These are phyloP conservation scores for Ceratopteris richardii DNA, from an alignment of 75 land plant species.

Conservation along the genomic window DNA sequence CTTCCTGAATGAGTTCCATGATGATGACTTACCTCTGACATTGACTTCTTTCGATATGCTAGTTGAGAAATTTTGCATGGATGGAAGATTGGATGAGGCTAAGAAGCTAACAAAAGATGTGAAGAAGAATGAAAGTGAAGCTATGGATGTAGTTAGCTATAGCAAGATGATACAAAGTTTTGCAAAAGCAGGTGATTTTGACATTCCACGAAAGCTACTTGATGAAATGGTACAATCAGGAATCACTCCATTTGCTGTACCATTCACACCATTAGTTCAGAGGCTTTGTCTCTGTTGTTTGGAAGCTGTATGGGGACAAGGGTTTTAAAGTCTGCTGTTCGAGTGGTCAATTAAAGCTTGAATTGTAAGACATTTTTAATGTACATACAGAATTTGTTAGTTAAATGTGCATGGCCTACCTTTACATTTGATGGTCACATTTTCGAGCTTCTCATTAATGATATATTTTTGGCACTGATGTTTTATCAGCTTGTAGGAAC, in stretches of 20 bases:
- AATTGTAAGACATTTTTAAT: no score
- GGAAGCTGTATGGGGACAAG: background rate
- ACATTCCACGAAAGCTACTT: background rate
- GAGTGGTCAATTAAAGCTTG: background rate
- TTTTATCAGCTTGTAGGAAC: no score
- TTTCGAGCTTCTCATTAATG: no score
- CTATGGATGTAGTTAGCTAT: background rate
- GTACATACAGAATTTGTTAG: no score
- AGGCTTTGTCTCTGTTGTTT: conserved; percentile 33
- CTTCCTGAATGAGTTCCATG: background rate
- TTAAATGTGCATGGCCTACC: no score
- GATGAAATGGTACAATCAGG: background rate
- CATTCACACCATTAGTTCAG: conserved; percentile 37
- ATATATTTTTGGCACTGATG: no score
- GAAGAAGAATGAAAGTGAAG: background rate
- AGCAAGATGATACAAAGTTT: conserved; percentile 3
- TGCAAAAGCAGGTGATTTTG: conserved; percentile 4
- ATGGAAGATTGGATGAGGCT: background rate
- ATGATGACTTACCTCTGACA: background rate
- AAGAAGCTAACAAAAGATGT: background rate
- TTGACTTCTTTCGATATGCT: background rate
- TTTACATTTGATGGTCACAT: no score
- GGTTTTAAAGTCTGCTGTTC: background rate
- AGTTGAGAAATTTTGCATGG: background rate
- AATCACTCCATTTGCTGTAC: conserved; percentile 2